Conservation (phyloP, 2,329 filamentous ascomycete species). For the Elsinoe ampelina region DNA sequence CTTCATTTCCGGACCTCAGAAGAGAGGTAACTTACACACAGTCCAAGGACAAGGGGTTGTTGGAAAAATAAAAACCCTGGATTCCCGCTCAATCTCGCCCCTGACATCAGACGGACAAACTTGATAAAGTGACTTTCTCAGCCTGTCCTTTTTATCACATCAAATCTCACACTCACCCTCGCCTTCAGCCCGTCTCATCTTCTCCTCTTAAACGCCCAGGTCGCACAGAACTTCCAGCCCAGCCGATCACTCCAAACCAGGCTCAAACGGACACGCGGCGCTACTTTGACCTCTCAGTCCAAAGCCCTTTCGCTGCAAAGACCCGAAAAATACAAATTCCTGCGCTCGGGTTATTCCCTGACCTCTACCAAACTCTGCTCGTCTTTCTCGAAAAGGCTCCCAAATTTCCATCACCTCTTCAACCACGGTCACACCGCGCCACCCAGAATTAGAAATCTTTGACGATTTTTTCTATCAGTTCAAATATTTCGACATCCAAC, state of each 20-base stretch:
- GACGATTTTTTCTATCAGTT: neutral
- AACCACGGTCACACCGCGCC: neutral
- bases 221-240: neutral
- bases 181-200: neutral
- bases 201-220: neutral
- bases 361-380: neutral
- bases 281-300: no score
- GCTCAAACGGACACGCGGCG: slow-evolving; percentile 4
- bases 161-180: no score
- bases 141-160: neutral
- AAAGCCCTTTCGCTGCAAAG: neutral
- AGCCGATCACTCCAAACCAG: neutral
- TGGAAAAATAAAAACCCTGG: neutral
- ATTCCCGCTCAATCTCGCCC: neutral
- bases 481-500: neutral
- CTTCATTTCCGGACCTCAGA: neutral
- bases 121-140: neutral
- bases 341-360: neutral
- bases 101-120: neutral
- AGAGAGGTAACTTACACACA: no score
- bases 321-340: neutral
- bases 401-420: neutral
- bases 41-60: neutral
- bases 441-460: slow-evolving; percentile 5
- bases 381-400: neutral